Base-by-base conservation (phyloP, 2,329 filamentous ascomycete species). In the Pseudogymnoascus sp. region DNA sequence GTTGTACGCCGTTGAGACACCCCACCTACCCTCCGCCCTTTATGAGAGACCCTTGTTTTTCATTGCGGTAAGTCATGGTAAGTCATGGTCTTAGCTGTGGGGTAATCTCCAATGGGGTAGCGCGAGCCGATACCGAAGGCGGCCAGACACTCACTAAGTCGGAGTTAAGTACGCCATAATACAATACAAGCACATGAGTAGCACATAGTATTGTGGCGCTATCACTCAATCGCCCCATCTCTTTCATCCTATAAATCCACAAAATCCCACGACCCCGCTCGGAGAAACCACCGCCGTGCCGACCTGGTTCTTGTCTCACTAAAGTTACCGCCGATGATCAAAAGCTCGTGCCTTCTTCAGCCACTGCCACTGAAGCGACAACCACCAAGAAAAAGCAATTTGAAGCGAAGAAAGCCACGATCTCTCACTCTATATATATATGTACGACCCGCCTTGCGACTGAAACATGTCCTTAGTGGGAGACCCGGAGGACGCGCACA, bases 151-250 rank as follows among this genome's bases (percentile, higher is more conserved):
- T 34, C 29, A 31, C 51, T 18, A 31, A 16, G 23, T 21, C 21
- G 21, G 21, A 21, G 21, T 21, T 29, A n/a, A 3, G 12, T 14
- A 47, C 18, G 16, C 18, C 42, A 47, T 54, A 54, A 3, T 12
- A 51, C 21, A 8, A 18, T 51, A 45, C 16, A 10, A 45, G 16
- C 45, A 51, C 45, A 47, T 18, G 31, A 34, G 31, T 34, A 45
- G 16, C 45, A 51, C 45, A 47, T 18, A 57, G 8, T 16, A 57
- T 16, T 36, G 16, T 57, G 26, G 47, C 47, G 47, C 47, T 54
- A 54, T 54, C 47, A 54, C 29, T 57, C 51, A 57, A 36, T 34
- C 51, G 51, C 51, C 47, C 47, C 47, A 31, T 54, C 47, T 31
- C 7, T 34, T 51, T n/a, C 51, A 57, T 57, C 29, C 51, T 16